A percentile compares a stretch with the other conserved stretches of the same genome.
phyloP scores from a whole-genome alignment of 495 filamentous ascomycete genomes.

The Hyphodiscus hymeniophilus region DNA sequence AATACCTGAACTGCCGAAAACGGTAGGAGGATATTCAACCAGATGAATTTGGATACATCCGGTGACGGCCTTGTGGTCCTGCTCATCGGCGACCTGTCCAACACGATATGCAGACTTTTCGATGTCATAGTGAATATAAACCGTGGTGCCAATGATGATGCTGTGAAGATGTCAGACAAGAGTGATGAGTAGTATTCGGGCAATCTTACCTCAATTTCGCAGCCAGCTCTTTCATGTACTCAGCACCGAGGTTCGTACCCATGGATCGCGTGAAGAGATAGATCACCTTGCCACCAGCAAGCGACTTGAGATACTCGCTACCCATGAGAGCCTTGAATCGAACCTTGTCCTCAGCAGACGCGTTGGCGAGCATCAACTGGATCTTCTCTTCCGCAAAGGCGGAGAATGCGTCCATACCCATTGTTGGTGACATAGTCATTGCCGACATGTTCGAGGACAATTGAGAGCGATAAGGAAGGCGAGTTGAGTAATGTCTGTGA shows the following conservation, averaged over 20 bases:
- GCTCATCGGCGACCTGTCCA: neutral
- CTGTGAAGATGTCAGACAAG: neutral
- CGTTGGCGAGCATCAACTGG: neutral
- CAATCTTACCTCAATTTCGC: neutral
- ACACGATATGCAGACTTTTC: neutral
- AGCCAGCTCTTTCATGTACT: neutral
- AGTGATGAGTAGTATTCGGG: too few relatives aligned
- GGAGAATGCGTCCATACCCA: too few relatives aligned
- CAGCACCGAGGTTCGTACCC: neutral
- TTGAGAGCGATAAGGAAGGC: too few relatives aligned
- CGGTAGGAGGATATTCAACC: neutral
- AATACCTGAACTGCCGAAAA: too few relatives aligned
- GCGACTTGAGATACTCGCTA: too few relatives aligned
- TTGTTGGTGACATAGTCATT: neutral
- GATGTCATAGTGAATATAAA: neutral
- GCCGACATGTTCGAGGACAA: neutral
- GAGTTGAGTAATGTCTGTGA: neutral
- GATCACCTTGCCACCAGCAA: neutral
- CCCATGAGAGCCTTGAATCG: neutral
- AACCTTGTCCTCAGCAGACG: neutral
- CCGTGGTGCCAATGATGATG: neutral
- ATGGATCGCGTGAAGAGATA: neutral
- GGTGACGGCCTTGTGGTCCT: neutral
- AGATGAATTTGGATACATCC: neutral
- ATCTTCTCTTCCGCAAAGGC: too few relatives aligned